Evolutionary conservation across 2,329 filamentous ascomycete species (phyloP), one percentile per base, ranked within the genome.

Genomic region (Mycocentrospora acerina): DNA sequence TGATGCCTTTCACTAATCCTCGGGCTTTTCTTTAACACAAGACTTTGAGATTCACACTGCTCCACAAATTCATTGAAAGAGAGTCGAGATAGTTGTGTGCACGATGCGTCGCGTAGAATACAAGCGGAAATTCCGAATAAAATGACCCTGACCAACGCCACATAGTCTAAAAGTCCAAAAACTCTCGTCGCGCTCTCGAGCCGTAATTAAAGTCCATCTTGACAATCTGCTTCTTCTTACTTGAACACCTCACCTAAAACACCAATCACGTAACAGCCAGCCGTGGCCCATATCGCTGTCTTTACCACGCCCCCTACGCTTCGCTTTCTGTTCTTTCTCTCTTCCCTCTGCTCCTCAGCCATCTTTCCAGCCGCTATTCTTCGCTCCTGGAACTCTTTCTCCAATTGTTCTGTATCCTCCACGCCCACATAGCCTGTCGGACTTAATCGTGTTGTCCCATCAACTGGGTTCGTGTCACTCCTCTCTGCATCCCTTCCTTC

Each of bases 401-500:
- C 24, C 7, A 12, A 12, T 25, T 7, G 7, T 12, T 25, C 24
- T 7, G 24, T 7, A 12, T 43, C 35, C 7, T 51, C 49, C 7
- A 57, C 53, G 4, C 60, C 57, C 11, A 59, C 60, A 39, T 60
- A 65, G n/a, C 62, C 63, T 2, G 62, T 66, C 4, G 62, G 63
- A 12, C 48, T 56, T 3, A 64, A 51, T 1, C 59, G 53, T 1
- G 60, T 51, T 1, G 62, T 68, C 13, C 63, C 64, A 26, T 68
- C 64, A 11, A 68, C 56, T 6, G 19, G 25, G 12, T 11, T 8
- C 37, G 32, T 16, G 2, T 17, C 28, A 9, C 27, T 15, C 29
- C 41, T 32, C 15, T 25, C n/a, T 12, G 26, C 16, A 9, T 28
- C 26, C 5, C 30, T 15, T 3, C 45, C 35, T 7, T 40, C 29